These are phyloP conservation scores for Sanghuangporus weigelae DNA, from an alignment of 1,284 basidiomycete genomes.

Conservation along the genomic window DNA sequence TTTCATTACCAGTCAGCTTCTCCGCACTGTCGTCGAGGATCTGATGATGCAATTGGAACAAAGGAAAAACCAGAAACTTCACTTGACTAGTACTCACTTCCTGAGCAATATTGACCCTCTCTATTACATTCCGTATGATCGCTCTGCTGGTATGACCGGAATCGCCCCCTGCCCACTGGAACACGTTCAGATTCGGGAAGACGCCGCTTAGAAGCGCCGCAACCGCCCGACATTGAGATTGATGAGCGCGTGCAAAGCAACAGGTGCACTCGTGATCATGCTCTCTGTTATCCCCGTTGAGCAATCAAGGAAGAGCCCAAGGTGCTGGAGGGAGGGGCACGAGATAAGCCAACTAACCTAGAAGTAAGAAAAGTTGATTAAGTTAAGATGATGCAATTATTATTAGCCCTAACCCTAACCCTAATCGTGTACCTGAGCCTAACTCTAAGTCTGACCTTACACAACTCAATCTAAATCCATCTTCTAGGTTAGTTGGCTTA, in stretches of 20 bases:
- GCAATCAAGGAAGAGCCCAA: constrained; percentile 15
- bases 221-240: constrained; percentile 17
- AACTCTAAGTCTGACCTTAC: too few relatives aligned
- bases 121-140: too few relatives aligned
- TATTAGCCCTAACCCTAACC: too few relatives aligned
- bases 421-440: too few relatives aligned
- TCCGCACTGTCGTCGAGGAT: neutral
- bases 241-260: constrained; percentile 8
- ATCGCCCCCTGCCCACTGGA: constrained; percentile 10
- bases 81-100: neutral
- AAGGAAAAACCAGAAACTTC: neutral
- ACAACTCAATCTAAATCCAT: too few relatives aligned
- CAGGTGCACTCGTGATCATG: neutral
- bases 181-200: constrained; percentile 16
- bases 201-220: constrained; percentile 17
- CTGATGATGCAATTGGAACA: neutral
- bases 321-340: constrained; percentile 11
- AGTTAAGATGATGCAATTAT: too few relatives aligned
- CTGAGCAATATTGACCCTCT: neutral
- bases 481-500: too few relatives aligned
- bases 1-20: neutral
- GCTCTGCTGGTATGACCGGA: too few relatives aligned
- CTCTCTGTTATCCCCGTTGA: neutral
- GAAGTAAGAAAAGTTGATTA: too few relatives aligned
- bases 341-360: too few relatives aligned